A percentile compares a stretch with the other conserved stretches of the same genome.
phyloP scores from a whole-genome alignment of 345 rosid genomes.

The Populus tremula region DNA sequence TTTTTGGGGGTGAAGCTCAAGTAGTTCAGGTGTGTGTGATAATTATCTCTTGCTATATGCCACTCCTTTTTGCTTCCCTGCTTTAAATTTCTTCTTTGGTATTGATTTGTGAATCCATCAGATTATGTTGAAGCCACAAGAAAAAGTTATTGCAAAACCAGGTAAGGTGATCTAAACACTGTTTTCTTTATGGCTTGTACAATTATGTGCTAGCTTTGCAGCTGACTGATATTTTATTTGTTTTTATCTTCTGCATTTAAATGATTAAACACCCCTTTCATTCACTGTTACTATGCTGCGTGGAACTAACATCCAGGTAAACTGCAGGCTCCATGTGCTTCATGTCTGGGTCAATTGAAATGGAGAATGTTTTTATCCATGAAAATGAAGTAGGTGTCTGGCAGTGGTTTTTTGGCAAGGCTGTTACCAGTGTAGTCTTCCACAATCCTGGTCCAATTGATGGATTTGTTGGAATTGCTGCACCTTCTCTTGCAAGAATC shows the following conservation, averaged over 20 bases:
- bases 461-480: conserved; percentile 91
- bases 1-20: conserved; percentile 98
- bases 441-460: conserved; percentile 65
- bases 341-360: conserved; percentile 89
- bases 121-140: conserved; percentile 95
- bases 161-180: conserved; percentile 42
- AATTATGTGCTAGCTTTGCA: neutral
- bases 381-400: conserved; percentile 87
- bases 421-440: conserved; percentile 62
- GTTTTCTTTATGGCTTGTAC: conserved; percentile 1
- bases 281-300: neutral
- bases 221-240: neutral
- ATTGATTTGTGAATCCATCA: conserved; percentile 29
- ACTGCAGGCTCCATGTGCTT: conserved; percentile 87
- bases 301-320: conserved; percentile 13
- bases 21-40: conserved; percentile 70
- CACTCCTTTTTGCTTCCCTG: neutral
- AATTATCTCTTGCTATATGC: neutral
- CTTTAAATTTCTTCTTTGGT: conserved; percentile 5
- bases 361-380: conserved; percentile 80
- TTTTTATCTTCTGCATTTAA: neutral
- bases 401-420: conserved; percentile 97
- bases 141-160: conserved; percentile 76
- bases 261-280: neutral
- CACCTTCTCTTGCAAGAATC: conserved; percentile 93